Evolutionary conservation across 2,329 filamentous ascomycete genomes (phyloP), one percentile per base, ranked within the genome.

Genomic region (Ceratocystis smalleyi): DNA sequence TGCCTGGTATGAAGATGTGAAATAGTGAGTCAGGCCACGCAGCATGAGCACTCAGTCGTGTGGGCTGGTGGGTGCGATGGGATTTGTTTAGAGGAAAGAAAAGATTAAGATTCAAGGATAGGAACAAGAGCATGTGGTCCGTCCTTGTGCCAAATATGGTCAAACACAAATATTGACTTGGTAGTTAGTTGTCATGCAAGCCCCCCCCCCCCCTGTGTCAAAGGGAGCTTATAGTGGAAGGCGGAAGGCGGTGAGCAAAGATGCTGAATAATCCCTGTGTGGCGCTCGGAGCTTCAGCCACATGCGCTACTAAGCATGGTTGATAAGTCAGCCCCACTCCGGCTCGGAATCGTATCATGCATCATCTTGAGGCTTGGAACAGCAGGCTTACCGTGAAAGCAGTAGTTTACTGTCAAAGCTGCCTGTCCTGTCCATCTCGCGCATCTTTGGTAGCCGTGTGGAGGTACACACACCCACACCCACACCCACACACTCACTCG

Each of bases 101-200:
- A 40, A 40, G 4, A 5, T 40, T 1, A 22, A 47, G n/a, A 27
- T 35, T 49, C 24, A 15, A 27, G 27, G 43, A 43, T 24, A 47
- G 24, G 22, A 32, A 55, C 32, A 19, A 12, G 19, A 10, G 47
- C 47, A 51, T 51, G 35, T 15, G 10, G 35, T 10, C 19, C 22
- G n/a, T 51, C 47, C 1, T 22, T 47, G 45, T 40, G 35, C 35
- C 47, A 24, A 51, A 51, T 24, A 51, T 51, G 47, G 47, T n/a
- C 19, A 51, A 51, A 51, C 47, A 51, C 47, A 51, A 51, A 51
- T 51, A 51, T 51, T 51, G 47, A 51, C 47, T 51, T 51, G 19
- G 47, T 47, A n/a, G 10, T 19, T 22, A 22, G 47, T 51, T 54
- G 51, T 55, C 51, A 55, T 55, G 51, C 22, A 55, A 22, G 12